phyloP scores from a whole-genome alignment of 2,329 filamentous ascomycete genomes.

The Xylariaceae sp. region DNA sequence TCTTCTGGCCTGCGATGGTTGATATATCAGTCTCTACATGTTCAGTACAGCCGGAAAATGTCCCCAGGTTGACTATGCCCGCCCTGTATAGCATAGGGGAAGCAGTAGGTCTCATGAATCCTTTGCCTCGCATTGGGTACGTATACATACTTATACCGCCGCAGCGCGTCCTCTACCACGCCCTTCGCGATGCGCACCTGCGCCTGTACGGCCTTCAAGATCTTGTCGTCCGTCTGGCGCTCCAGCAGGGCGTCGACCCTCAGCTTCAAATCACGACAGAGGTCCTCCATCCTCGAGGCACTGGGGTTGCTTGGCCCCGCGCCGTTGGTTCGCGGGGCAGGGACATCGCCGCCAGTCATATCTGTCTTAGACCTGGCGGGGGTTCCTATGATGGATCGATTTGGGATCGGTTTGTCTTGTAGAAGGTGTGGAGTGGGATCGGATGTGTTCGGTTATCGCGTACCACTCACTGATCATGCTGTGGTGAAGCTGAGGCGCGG shows the following conservation, averaged over 20 bases:
- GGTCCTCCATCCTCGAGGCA: neutral
- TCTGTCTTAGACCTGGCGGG: neutral
- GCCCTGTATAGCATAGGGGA: neutral
- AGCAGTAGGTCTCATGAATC: slow-evolving; percentile 1
- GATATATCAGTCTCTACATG: no score
- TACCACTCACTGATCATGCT: no score
- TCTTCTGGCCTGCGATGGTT: slow-evolving; percentile 61
- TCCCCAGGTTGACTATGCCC: no score
- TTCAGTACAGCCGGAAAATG: neutral
- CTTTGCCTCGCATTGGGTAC: no score
- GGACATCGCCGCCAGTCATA: neutral
- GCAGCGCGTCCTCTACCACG: slow-evolving; percentile 71
- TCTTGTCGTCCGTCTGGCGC: slow-evolving; percentile 45
- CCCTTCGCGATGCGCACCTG: slow-evolving; percentile 70
- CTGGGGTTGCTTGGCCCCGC: slow-evolving; percentile 1
- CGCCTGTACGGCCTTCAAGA: slow-evolving; percentile 62
- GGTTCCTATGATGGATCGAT: no score
- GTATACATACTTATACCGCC: slow-evolving; percentile 63
- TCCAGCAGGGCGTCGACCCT: slow-evolving; percentile 62
- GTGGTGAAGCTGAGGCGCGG: no score
- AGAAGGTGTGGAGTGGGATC: no score
- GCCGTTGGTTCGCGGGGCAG: slow-evolving; percentile 1
- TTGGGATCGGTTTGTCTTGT: no score
- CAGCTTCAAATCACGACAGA: slow-evolving; percentile 41
- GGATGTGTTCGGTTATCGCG: no score